These are phyloP conservation scores for Incumbomyces delicatus DNA, from an alignment of 2,329 filamentous ascomycete genomes.

Conservation along the genomic window DNA sequence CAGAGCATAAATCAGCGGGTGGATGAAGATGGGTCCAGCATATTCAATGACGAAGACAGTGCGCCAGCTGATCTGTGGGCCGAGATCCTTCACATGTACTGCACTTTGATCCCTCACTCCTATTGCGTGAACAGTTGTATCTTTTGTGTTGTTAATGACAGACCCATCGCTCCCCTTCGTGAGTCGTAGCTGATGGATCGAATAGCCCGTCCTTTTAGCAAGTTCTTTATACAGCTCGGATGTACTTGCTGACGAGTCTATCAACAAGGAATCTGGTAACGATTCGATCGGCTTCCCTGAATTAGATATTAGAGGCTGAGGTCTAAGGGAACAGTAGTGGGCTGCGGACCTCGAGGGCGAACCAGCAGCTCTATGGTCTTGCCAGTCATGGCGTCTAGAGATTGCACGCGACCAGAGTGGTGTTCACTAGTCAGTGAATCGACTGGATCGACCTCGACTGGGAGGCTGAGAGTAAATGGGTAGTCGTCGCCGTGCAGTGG, in stretches of 20 bases:
- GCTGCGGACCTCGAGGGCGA: constrained; percentile 33
- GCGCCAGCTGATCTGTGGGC: constrained; percentile 80
- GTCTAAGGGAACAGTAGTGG: neutral
- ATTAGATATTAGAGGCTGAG: neutral
- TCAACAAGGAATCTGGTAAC: constrained; percentile 47
- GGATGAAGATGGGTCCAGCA: constrained; percentile 79
- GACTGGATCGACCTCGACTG: no score
- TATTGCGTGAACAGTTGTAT: constrained; percentile 43
- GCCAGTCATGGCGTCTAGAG: constrained; percentile 32
- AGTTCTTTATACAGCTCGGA: constrained; percentile 50
- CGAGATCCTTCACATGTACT: constrained; percentile 86
- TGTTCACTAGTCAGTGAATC: no score
- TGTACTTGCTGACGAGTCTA: constrained; percentile 42
- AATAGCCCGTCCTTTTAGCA: constrained; percentile 44
- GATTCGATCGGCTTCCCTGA: constrained; percentile 53
- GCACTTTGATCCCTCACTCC: constrained; percentile 50
- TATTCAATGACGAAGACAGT: constrained; percentile 96
- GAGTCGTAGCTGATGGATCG: constrained; percentile 51
- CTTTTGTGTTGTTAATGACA: constrained; percentile 45
- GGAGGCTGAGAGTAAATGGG: no score
- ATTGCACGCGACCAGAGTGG: constrained; percentile 53
- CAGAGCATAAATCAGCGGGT: constrained; percentile 60
- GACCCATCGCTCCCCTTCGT: constrained; percentile 56
- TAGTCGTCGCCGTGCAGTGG: no score
- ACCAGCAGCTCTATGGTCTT: constrained; percentile 30